Evolutionary conservation across 306 rosid genomes (phyloP), one percentile per base, ranked within the genome.

Genomic region (Inga leiocalycina): DNA sequence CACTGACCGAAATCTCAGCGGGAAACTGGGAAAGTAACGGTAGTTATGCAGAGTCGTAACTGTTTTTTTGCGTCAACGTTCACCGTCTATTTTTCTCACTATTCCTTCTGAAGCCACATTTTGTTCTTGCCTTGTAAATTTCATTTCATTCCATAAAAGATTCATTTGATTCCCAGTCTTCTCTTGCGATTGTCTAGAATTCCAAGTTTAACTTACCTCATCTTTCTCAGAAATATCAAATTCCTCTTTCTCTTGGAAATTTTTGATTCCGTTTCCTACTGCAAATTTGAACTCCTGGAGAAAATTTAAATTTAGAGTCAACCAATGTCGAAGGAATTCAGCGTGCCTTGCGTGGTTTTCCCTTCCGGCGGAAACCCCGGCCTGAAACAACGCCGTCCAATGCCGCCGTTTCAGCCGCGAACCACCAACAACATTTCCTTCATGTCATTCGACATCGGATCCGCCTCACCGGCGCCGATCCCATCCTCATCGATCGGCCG

Each of bases 341-440:
- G 41, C 10, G 81, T 86, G 3, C 86, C 88, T 14, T 74, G 81
- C 0, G 84, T 86, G 6, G 27, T 82, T 35, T 86, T 86, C 73
- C 84, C 84, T 3, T 79, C 87, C 34, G 83, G 83, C 35, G 83
- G 59, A 12, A 78, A 84, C 62, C 75, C 86, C 0, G 75, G 59
- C 10, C 62, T 52, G 5, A 22, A 39, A 5, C 79, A 79, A 0
- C 81, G 79, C 5, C 81, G 81, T 12, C 84, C 86, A 67, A 78
- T 73, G 51, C 51, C 62, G 4, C 84, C 88, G 74, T 85, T 85
- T 74, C 81, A 78, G 27, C 86, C 88, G 0, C 88, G 65, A n/a
- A 10, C 71, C 61, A 0, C 82, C 13, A 62, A 51, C 30, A 41
- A 81, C 39, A 69, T 74, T 71, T 81, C 86, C n/a, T 82, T 86